Base-by-base conservation (phyloP, 2,329 filamentous ascomycete species). In the Zopfia rhizophila region DNA sequence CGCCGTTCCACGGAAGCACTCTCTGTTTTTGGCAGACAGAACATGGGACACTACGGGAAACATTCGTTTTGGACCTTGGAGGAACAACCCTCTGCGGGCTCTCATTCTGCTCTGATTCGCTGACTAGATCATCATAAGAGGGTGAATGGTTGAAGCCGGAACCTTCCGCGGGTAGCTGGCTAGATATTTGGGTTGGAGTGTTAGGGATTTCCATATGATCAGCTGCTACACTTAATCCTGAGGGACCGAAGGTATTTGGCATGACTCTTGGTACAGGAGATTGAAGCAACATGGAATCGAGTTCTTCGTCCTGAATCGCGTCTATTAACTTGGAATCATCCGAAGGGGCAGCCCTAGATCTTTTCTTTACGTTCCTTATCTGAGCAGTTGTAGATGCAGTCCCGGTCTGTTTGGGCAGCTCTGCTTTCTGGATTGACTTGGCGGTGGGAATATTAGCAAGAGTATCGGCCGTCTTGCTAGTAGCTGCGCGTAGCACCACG, bases 101-200 rank as follows among this genome's bases (percentile, higher is more conserved):
- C 8, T 31, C 22, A 21, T 43, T 13, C 18, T 6, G 4, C 2
- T 19, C 22, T 11, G 18, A 12, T 11, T 11, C 22, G 22, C 30
- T 31, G 11, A 14, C 18, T 13, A 16, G 10, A 3, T 28, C 16
- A 17, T 27, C 7, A 8, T 16, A 2, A 3, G 16, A 7, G 11
- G 19, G 11, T 25, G 27, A 16, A 10, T 31, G 11, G 7, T 28
- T 21, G 22, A 32, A 10, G 19, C 13, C 21, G 16, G 31, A 25
- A 13, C 33, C 30, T 10, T 30, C 27, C 19, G 22, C 32, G 6
- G 29, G 32, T 13, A 46, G 14, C 29, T 58, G 43, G 16, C 49
- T 50, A 7, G 41, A 56, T 4, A 16, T 21, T 38, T 56, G 59
- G 11, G 53, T 53, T 24, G 54, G 41, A 22, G 41, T 45, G 21